Evolutionary conservation across 2,329 filamentous ascomycete species (phyloP), one percentile per base, ranked within the genome.

Genomic region (Xylaria multiplex): DNA sequence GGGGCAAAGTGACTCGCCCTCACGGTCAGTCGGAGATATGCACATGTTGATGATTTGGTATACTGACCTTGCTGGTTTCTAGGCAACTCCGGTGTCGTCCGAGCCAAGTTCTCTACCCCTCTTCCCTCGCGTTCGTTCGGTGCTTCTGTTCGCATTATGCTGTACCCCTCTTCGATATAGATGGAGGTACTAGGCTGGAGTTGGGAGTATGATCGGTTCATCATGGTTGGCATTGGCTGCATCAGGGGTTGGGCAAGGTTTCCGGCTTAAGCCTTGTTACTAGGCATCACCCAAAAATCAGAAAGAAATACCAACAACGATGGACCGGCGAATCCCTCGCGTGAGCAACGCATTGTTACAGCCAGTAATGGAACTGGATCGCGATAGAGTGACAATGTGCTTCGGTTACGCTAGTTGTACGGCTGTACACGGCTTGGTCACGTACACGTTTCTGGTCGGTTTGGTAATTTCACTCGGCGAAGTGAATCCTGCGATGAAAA

Each of bases 111-210:
- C 91, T 86, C 91, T 83, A 88, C 89, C 85, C 97, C 97, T 83
- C 93, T 99, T 76, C 96, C 96, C 80, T 90, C 96, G 78, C 94
- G 94, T 88, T 93, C 92, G 81, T 97, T 98, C 88, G 93, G 94
- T 85, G 93, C 93, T 81, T 94, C 92, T 79, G 92, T 97, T 86
- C 91, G 94, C 85, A 89, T 97, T 85, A 97, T 97, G 93, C 88
- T 97, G 84, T 97, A 97, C 89, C 93, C 93, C 84, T 96, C 93
- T 81, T 93, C 93, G 86, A 96, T 97, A 91, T 97, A 95, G 91
- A 84, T 78, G 80, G 79, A 79, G 79, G 78, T 73, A 79, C 81
- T 76, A 80, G 82, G 81, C 81, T 80, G 84, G 85, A 87, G 85
- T 87, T 88, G 85, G 85, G 85, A 83, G 81, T 86, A 82, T 82